Percentiles rank a stretch among this genome's conserved stretches.
These are phyloP conservation scores for Diaporthe sp. DNA, from an alignment of 2,329 filamentous ascomycete genomes.

Conservation along the genomic window DNA sequence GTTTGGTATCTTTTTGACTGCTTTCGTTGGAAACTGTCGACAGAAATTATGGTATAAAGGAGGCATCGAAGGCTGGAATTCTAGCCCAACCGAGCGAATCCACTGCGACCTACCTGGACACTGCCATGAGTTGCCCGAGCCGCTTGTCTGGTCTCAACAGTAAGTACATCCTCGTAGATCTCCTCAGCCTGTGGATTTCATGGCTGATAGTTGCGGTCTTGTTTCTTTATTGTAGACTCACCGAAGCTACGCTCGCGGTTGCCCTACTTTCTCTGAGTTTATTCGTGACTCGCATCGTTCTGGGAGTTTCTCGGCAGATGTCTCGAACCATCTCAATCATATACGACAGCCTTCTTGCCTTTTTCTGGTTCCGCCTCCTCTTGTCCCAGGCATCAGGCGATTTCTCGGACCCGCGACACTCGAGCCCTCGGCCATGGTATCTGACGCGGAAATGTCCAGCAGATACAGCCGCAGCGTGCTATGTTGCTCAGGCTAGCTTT, in stretches of 20 bases:
- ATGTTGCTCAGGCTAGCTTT: not conserved
- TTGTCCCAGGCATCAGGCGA: not conserved
- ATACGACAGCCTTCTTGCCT: not conserved
- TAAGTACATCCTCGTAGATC: not conserved
- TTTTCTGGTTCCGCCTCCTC: not conserved
- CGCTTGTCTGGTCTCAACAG: constrained; percentile 2
- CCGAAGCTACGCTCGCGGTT: not conserved
- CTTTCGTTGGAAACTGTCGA: not conserved
- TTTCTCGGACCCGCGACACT: not conserved
- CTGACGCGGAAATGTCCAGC: not conserved
- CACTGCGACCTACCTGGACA: not conserved
- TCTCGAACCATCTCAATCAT: not conserved
- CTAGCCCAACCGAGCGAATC: not conserved
- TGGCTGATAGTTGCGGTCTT: not conserved
- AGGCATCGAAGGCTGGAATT: not conserved
- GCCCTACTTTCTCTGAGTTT: not conserved
- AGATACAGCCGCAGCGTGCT: not conserved
- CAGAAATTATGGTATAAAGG: not conserved
- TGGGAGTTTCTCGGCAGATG: not conserved
- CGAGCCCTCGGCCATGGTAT: not conserved
- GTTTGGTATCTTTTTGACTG: not conserved
- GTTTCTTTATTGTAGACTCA: not conserved
- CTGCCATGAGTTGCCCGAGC: not conserved
- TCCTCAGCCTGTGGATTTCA: not conserved
- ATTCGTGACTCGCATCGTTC: not conserved